Percentiles rank a stretch among this genome's conserved stretches.
These are phyloP conservation scores for Pythium brassicae DNA, from an alignment of 352 stramenopile genomes.

Conservation along the genomic window DNA sequence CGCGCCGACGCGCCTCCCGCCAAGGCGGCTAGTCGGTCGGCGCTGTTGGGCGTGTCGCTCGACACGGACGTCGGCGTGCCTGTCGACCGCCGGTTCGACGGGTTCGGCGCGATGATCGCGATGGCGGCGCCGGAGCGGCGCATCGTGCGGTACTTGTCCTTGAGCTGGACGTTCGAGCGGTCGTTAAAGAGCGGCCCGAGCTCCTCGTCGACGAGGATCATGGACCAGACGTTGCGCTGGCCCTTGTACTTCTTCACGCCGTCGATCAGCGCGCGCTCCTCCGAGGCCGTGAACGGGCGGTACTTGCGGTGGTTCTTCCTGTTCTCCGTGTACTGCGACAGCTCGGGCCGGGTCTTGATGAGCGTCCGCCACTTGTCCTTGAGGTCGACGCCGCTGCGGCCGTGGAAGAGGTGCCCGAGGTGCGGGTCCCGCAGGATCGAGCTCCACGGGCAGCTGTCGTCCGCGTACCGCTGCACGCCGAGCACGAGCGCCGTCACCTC, in stretches of 20 bases:
- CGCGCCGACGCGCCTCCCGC: constrained; percentile 6
- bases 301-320: constrained; percentile 87
- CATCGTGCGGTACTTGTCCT: constrained; percentile 85
- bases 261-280: constrained; percentile 84
- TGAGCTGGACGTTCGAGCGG: constrained; percentile 78
- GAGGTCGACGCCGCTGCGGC: constrained; percentile 69
- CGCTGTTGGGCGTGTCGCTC: constrained; percentile 7
- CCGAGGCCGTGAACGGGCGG: constrained; percentile 64
- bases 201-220: constrained; percentile 80
- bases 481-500: constrained; percentile 80
- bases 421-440: constrained; percentile 73
- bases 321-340: constrained; percentile 78
- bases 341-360: constrained; percentile 75
- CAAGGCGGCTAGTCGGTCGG: too few species aligned
- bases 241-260: constrained; percentile 84
- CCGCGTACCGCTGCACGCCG: constrained; percentile 77
- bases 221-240: constrained; percentile 78
- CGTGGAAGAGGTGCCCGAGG: constrained; percentile 72
- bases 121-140: constrained; percentile 44
- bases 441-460: constrained; percentile 83
- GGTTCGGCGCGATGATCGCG: constrained; percentile 33
- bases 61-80: constrained; percentile 14
- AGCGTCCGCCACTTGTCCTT: constrained; percentile 84
- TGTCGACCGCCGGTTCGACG: constrained; percentile 40
- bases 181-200: constrained; percentile 78